phyloP scores from a whole-genome alignment of 192 early-diverging fungal genomes.

The Coemansia sp. region DNA sequence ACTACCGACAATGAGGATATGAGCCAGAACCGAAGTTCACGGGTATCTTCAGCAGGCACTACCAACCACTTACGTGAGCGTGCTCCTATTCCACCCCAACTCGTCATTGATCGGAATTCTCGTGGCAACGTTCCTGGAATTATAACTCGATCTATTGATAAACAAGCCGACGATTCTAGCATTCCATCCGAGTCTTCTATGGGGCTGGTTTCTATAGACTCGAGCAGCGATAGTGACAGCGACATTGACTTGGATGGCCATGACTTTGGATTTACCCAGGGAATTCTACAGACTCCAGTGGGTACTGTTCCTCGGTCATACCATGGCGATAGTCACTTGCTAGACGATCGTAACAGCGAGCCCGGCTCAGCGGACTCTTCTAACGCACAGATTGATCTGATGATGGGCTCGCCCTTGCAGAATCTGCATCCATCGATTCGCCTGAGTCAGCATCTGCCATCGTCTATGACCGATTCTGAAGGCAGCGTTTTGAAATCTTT shows the following conservation, averaged over 20 bases:
- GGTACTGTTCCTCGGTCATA: constrained; percentile 11
- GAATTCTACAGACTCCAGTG: constrained; percentile 11
- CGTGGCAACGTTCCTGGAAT: background rate
- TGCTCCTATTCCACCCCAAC: constrained; percentile 34
- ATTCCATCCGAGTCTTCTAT: constrained; percentile 11
- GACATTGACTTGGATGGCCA: constrained; percentile 18
- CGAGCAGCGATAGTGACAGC: constrained; percentile 24
- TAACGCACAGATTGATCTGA: constrained; percentile 25
- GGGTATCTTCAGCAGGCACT: constrained; percentile 11
- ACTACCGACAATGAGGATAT: constrained; percentile 18
- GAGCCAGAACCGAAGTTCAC: background rate
- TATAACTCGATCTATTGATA: constrained; percentile 4
- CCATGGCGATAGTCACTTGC: constrained; percentile 17
- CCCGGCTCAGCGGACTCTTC: constrained; percentile 11
- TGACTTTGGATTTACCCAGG: constrained; percentile 7
- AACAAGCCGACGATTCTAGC: background rate
- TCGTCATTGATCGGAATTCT: constrained; percentile 16
- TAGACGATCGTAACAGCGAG: constrained; percentile 12
- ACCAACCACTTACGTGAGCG: constrained; percentile 8
- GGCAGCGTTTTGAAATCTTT: constrained; percentile 31
- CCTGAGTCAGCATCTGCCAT: constrained; percentile 14
- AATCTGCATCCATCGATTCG: constrained; percentile 12
- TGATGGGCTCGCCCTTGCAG: constrained; percentile 41
- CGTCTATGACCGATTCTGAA: constrained; percentile 22
- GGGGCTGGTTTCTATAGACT: constrained; percentile 23